Conservation (phyloP, 2,329 filamentous ascomycete genomes). For the Ceratocystis ficicola region DNA sequence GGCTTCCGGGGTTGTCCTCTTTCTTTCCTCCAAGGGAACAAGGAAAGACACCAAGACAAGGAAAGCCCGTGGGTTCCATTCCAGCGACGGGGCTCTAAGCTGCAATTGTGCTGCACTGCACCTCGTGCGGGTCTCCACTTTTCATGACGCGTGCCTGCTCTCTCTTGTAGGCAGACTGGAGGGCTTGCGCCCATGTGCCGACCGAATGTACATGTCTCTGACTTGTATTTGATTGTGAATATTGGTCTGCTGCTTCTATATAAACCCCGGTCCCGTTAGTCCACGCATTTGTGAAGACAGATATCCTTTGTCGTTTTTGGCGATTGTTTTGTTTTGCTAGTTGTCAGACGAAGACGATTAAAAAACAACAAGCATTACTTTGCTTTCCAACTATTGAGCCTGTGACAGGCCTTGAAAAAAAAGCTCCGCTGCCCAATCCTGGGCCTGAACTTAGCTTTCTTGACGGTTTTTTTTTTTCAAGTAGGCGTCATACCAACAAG, state of each 20-base stretch:
- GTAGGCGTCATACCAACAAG: background rate
- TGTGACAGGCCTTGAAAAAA: background rate
- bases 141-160: conserved; percentile 10
- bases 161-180: background rate
- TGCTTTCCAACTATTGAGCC: background rate
- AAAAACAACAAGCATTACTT: background rate
- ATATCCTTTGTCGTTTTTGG: too few species aligned
- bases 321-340: background rate
- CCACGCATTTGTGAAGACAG: too few species aligned
- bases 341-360: background rate
- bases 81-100: background rate
- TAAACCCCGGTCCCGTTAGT: too few species aligned
- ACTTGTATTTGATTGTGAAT: too few species aligned
- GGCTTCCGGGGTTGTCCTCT: background rate
- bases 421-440: background rate
- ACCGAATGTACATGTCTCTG: background rate
- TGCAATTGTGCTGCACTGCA: too few species aligned
- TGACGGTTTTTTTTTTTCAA: background rate
- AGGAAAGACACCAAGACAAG: background rate
- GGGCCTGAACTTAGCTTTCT: background rate
- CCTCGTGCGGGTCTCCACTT: background rate
- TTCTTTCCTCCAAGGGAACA: background rate
- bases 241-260: too few species aligned
- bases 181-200: background rate
- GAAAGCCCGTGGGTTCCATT: conserved; percentile 8